A percentile compares a stretch with the other conserved stretches of the same genome.
Evolutionary conservation across 2,329 filamentous ascomycete genomes (phyloP).

Genomic region (Amphichorda felina): DNA sequence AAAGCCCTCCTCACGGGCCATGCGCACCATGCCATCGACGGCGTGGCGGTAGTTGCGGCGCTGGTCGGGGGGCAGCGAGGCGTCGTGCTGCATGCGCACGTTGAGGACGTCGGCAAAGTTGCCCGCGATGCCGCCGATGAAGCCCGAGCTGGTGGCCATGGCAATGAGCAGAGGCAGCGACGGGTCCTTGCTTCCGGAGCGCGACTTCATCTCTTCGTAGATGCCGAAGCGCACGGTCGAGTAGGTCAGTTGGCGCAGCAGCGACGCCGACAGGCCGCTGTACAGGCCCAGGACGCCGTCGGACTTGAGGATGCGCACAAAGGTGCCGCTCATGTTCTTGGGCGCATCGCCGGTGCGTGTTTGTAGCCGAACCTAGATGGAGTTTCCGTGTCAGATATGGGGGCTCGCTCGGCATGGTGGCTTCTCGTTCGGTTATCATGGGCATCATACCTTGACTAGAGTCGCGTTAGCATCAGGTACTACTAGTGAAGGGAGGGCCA

Average conservation of each 20-base stretch:
- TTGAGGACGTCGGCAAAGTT: constrained; percentile 96
- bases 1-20: constrained; percentile 76
- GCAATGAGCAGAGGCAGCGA: constrained; percentile 67
- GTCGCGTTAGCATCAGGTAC: neutral
- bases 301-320: constrained; percentile 65
- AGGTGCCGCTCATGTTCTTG: constrained; percentile 75
- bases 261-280: constrained; percentile 80
- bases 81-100: constrained; percentile 95
- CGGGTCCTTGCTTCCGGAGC: constrained; percentile 39
- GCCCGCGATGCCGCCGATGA: constrained; percentile 78
- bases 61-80: constrained; percentile 59
- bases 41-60: constrained; percentile 85
- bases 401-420: too few relatives aligned
- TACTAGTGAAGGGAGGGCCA: neutral
- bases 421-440: neutral
- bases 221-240: constrained; percentile 92
- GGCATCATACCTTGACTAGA: constrained; percentile 1
- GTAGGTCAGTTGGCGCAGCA: constrained; percentile 91
- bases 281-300: constrained; percentile 78
- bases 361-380: constrained; percentile 66
- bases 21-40: constrained; percentile 72
- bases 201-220: constrained; percentile 84
- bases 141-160: constrained; percentile 74
- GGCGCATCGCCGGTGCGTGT: constrained; percentile 66
- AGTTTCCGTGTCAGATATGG: neutral